Conservation (phyloP, 129 eudicot species). For the Arctium minus region DNA sequence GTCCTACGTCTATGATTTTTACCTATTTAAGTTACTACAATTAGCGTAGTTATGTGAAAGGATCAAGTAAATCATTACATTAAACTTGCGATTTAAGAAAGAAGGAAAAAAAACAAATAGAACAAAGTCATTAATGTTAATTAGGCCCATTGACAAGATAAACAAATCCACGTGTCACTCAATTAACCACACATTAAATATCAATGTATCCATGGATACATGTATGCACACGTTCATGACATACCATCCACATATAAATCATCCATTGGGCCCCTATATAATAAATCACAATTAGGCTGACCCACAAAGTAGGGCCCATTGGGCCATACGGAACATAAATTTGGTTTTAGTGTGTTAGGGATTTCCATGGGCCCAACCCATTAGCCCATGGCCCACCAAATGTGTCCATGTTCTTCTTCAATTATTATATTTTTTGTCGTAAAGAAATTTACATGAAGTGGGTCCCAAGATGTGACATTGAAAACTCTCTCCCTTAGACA, state of each 20-base stretch:
- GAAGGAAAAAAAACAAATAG: neutral
- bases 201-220: slow-evolving; percentile 23
- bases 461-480: slow-evolving; percentile 1
- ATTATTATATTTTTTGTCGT: neutral
- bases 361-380: slow-evolving; percentile 10
- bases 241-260: slow-evolving; percentile 15
- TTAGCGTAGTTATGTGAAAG: no score
- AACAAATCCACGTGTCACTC: slow-evolving; percentile 4
- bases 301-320: slow-evolving; percentile 1
- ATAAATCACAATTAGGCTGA: slow-evolving; percentile 7
- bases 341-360: slow-evolving; percentile 19
- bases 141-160: neutral
- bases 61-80: no score
- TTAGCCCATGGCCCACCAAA: slow-evolving; percentile 22
- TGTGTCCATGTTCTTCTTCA: neutral
- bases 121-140: neutral
- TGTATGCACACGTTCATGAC: slow-evolving; percentile 23
- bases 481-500: neutral
- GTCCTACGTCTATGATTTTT: no score
- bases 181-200: neutral
- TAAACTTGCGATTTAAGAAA: neutral
- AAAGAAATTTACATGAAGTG: neutral
- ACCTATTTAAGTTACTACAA: no score
- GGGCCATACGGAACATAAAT: neutral
- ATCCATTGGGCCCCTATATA: neutral